These are phyloP conservation scores for Aphanomyces euteiches DNA, from an alignment of 352 stramenopile species.

Conservation along the genomic window DNA sequence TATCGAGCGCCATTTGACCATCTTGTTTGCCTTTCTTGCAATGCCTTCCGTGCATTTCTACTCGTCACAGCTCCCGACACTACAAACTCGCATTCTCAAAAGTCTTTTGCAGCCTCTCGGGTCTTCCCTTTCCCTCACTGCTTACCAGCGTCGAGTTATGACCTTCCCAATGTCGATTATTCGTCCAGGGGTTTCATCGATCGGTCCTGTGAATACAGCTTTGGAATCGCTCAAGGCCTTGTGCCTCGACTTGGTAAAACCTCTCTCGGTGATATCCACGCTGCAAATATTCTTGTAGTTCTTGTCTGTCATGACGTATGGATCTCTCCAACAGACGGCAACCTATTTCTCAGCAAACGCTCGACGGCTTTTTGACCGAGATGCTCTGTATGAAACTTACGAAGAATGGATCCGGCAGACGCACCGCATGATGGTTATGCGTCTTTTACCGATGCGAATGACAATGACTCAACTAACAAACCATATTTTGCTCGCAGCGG, in stretches of 20 bases:
- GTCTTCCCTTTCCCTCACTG: not conserved
- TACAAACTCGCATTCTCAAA: not conserved
- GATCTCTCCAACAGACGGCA: constrained; percentile 3
- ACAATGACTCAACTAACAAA: not conserved
- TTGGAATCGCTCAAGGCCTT: constrained; percentile 11
- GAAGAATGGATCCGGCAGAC: constrained; percentile 8
- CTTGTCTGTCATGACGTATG: not conserved
- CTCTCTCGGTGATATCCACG: not conserved
- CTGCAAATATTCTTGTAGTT: not conserved
- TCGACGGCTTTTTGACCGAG: constrained; percentile 1
- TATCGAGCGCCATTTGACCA: constrained; percentile 18
- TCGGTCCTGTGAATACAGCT: not conserved
- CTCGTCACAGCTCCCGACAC: not conserved
- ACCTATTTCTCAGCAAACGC: constrained; percentile 8
- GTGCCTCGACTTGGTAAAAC: constrained; percentile 24
- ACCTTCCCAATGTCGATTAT: not conserved
- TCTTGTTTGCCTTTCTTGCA: constrained; percentile 3
- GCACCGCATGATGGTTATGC: constrained; percentile 1
- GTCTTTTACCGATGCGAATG: constrained; percentile 3
- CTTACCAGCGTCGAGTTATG: not conserved
- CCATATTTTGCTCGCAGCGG: constrained; percentile 2
- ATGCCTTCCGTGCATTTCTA: constrained; percentile 10
- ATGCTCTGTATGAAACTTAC: constrained; percentile 17
- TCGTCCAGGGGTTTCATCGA: not conserved
- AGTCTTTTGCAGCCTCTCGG: constrained; percentile 4